Base-by-base conservation (phyloP, 139 green algal species). In the Coelastrella sp. region DNA sequence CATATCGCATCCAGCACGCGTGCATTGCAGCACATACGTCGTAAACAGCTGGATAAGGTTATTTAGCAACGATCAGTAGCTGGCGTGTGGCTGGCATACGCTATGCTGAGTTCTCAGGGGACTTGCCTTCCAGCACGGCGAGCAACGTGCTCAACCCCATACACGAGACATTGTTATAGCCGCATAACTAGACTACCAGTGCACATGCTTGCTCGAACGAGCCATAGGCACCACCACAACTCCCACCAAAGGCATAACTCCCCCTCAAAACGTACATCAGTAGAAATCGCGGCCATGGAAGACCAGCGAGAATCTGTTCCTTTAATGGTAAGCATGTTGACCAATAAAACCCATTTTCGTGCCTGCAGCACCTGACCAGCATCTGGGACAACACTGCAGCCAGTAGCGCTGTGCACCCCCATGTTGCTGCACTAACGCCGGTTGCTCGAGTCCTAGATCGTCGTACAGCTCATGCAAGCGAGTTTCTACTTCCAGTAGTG, bases 241-340 rank as follows among this genome's bases (percentile, higher is more conserved):
- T 20, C 79, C 19, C 49, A 85, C 79, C 57, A 72, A 17, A 72
- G 79, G 58, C 79, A 85, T 11, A 6, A 68, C 57, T 70, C 17
- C 57, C 60, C 57, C 25, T 12, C 56, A 19, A 85, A n/a, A 56
- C 78, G 20, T 63, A 6, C 24, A 14, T 85, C 79, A 20, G 56
- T 85, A 9, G 79, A 72, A 20, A 56, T 72, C 56, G 79, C 79
- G 22, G 79, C 79, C 24, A 85, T 85, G 79, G 57, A 85, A 57
- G 82, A 87, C n/a, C 49, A 60, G 15, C 20, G 61, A 22, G 82
- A 87, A 49, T 19, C 61, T 5, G 60, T 76, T 25, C 82, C 82
- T 25, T n/a, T 87, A 7, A 60, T 87, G 82, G 82, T 87, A 24
- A 15, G 82, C 14, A 49, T 35, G 0, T 11, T 6, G 12, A 20